Conservation (phyloP, 352 stramenopile species). For the Pythium sukuiense region DNA sequence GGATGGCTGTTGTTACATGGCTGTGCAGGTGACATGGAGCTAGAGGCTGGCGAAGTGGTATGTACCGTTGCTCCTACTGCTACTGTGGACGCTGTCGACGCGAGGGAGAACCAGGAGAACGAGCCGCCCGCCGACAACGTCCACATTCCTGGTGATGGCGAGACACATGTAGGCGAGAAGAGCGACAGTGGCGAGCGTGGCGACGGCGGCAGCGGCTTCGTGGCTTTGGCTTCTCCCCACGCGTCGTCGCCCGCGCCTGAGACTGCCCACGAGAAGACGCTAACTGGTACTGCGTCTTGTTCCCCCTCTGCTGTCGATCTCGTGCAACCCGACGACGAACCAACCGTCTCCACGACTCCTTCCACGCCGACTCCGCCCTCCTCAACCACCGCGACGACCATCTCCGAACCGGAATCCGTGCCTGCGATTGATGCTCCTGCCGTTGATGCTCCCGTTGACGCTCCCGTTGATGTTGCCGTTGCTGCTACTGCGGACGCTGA, state of each 20-base stretch:
- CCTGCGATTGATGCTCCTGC: neutral
- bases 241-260: slow-evolving; percentile 1
- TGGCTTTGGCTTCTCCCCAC: slow-evolving; percentile 4
- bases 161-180: neutral
- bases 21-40: slow-evolving; percentile 17
- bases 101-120: slow-evolving; percentile 22
- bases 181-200: neutral
- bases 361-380: neutral
- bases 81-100: neutral
- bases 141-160: neutral
- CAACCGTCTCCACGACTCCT: neutral
- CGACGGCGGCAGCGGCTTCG: neutral
- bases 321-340: slow-evolving; percentile 19
- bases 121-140: slow-evolving; percentile 6
- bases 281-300: slow-evolving; percentile 27
- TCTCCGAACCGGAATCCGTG: neutral
- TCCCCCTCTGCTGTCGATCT: slow-evolving; percentile 21
- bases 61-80: slow-evolving; percentile 20
- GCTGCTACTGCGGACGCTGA: slow-evolving; percentile 1
- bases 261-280: slow-evolving; percentile 10
- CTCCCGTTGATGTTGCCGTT: neutral
- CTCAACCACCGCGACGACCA: neutral
- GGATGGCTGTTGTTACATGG: neutral
- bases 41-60: slow-evolving; percentile 26
- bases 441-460: neutral